Evolutionary conservation across 306 rosid genomes (phyloP).

Genomic region (Dalbergia cultrata): DNA sequence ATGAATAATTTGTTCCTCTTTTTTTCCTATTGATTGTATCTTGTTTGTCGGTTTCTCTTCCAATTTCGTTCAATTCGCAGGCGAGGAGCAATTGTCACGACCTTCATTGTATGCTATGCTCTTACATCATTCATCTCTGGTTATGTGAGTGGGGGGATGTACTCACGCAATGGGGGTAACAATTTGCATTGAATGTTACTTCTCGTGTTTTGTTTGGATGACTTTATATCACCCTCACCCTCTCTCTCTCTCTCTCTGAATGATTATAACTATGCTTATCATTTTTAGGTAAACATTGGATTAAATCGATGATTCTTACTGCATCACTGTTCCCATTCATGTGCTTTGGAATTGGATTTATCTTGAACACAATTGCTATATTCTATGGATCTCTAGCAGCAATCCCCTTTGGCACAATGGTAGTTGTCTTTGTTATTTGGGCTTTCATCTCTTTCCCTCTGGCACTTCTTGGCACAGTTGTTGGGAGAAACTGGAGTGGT

Average conservation of each 20-base stretch:
- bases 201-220: conserved; percentile 30
- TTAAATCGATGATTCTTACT: conserved; percentile 98
- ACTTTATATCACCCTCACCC: not conserved
- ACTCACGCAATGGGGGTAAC: conserved; percentile 96
- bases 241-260: conserved; percentile 26
- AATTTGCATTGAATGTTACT: conserved; percentile 37
- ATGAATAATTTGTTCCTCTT: conserved; percentile 25
- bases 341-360: conserved; percentile 98
- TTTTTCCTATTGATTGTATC: conserved; percentile 12
- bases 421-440: conserved; percentile 99
- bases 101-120: conserved; percentile 98
- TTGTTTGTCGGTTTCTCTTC: not conserved
- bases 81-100: conserved; percentile 99
- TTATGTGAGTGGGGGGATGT: conserved; percentile 99
- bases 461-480: conserved; percentile 99
- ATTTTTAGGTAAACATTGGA: conserved; percentile 91
- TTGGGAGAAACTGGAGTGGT: conserved; percentile 99
- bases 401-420: conserved; percentile 98
- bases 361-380: conserved; percentile 92
- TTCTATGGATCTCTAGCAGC: conserved; percentile 99
- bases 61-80: conserved; percentile 57
- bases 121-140: conserved; percentile 99
- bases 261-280: not conserved
- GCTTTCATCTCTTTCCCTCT: conserved; percentile 97
- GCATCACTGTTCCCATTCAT: conserved; percentile 94